Percentiles rank a stretch among this genome's conserved stretches.
Conservation (phyloP, 495 filamentous ascomycete genomes). For the Hyaloscypha finlandica region DNA sequence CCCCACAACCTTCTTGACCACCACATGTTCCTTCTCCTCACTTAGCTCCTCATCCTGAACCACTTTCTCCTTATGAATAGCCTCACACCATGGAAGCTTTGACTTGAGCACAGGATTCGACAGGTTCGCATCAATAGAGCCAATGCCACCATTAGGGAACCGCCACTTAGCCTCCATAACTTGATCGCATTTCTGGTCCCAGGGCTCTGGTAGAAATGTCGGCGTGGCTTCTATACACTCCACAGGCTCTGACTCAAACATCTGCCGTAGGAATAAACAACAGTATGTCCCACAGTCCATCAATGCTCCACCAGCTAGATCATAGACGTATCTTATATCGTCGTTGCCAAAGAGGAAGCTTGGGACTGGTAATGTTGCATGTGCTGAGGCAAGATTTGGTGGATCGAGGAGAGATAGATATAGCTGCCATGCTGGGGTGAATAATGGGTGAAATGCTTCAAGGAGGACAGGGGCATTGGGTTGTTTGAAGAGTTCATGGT, state of each 20-base stretch:
- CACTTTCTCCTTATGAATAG: conserved; percentile 36
- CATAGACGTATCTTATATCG: conserved; percentile 59
- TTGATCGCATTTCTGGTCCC: conserved; percentile 41
- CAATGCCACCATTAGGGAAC: conserved; percentile 47
- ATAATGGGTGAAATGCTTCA: conserved; percentile 61
- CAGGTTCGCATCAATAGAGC: conserved; percentile 41
- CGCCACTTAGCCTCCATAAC: conserved; percentile 42
- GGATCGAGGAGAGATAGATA: conserved; percentile 49
- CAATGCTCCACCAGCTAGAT: conserved; percentile 55
- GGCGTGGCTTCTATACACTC: conserved; percentile 22
- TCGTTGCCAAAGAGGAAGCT: conserved; percentile 36
- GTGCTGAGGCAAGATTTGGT: conserved; percentile 40
- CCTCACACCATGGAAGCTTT: conserved; percentile 15
- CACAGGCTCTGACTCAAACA: conserved; percentile 24
- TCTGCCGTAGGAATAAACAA: conserved; percentile 34
- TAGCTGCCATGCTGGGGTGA: conserved; percentile 54
- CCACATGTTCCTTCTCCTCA: conserved; percentile 39
- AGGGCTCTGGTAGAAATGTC: conserved; percentile 17
- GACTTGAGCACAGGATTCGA: conserved; percentile 28
- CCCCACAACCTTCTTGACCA: conserved; percentile 45
- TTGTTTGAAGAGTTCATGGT: conserved; percentile 35
- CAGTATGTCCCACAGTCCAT: conserved; percentile 61
- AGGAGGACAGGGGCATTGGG: conserved; percentile 47
- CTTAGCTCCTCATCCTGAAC: conserved; percentile 32
- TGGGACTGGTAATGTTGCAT: conserved; percentile 35